Percentiles rank a stretch among this genome's conserved stretches.
These are phyloP conservation scores for Rhodotorula sp. DNA, from an alignment of 1,284 basidiomycete genomes.

Conservation along the genomic window DNA sequence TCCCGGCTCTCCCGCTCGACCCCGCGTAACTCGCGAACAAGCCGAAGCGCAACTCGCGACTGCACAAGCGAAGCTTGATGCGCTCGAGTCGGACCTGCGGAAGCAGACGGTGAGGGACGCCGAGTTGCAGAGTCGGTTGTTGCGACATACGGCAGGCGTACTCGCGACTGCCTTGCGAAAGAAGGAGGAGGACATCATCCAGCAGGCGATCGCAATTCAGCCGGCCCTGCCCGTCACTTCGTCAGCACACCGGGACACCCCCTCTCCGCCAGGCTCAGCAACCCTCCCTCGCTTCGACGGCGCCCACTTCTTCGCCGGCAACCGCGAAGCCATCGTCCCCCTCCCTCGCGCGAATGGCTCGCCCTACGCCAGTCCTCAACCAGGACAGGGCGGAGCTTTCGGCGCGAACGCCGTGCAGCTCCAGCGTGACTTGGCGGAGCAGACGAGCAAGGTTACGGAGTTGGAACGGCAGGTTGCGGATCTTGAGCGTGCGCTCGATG, in stretches of 20 bases:
- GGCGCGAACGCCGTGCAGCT: not conserved
- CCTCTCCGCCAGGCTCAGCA: not conserved
- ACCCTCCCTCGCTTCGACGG: conserved; percentile 27
- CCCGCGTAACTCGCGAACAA: conserved; percentile 14
- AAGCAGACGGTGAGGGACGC: conserved; percentile 20
- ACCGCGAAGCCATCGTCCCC: conserved; percentile 33
- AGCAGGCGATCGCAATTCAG: too few species aligned
- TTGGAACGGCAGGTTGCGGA: conserved; percentile 17
- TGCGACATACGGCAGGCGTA: conserved; percentile 39
- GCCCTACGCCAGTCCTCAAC: conserved; percentile 7
- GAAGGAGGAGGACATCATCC: conserved; percentile 23
- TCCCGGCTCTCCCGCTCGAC: not conserved
- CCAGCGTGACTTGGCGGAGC: not conserved
- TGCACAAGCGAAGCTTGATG: conserved; percentile 28
- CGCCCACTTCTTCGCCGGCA: conserved; percentile 36
- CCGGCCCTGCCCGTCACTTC: not conserved
- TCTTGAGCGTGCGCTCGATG: conserved; percentile 2
- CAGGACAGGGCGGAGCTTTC: not conserved
- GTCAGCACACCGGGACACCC: not conserved
- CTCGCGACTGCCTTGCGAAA: conserved; percentile 21
- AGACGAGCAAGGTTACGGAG: not conserved
- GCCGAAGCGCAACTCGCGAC: conserved; percentile 25
- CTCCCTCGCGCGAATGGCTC: not conserved
- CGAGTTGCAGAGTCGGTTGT: conserved; percentile 15
- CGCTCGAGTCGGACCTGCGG: conserved; percentile 18